Conservation (phyloP, 2,329 filamentous ascomycete species). For the Alternaria metachromatica region DNA sequence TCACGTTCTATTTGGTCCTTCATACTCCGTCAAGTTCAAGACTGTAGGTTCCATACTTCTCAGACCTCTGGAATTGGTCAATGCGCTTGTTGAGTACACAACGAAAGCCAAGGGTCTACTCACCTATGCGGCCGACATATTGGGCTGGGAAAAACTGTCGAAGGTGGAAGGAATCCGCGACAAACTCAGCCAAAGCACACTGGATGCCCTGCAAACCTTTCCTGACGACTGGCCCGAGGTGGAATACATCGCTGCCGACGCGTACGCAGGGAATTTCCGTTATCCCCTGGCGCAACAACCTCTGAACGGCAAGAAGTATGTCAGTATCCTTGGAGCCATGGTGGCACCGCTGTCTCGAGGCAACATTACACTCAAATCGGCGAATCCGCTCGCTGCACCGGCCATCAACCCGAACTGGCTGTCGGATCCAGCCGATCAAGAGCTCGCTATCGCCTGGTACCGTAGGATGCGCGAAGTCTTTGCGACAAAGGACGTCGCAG, state of each 20-base stretch:
- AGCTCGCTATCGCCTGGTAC: not conserved
- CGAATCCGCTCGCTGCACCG: not conserved
- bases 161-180: not conserved
- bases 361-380: not conserved
- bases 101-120: not conserved
- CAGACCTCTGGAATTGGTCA: not conserved
- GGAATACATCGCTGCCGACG: slow-evolving; percentile 1
- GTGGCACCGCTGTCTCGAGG: not conserved
- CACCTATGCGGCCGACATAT: not conserved
- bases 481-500: not conserved
- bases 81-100: not conserved
- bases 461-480: not conserved
- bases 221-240: slow-evolving; percentile 7
- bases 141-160: not conserved
- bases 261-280: not conserved
- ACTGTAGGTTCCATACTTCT: not conserved
- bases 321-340: not conserved
- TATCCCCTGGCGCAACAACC: not conserved
- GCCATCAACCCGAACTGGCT: not conserved
- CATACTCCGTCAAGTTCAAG: not conserved
- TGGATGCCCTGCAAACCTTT: not conserved
- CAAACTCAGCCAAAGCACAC: not conserved
- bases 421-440: not conserved
- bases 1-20: slow-evolving; percentile 7
- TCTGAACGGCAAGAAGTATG: not conserved